These are phyloP conservation scores for Ballota nigra DNA, from an alignment of 257 asterid species.

Conservation along the genomic window DNA sequence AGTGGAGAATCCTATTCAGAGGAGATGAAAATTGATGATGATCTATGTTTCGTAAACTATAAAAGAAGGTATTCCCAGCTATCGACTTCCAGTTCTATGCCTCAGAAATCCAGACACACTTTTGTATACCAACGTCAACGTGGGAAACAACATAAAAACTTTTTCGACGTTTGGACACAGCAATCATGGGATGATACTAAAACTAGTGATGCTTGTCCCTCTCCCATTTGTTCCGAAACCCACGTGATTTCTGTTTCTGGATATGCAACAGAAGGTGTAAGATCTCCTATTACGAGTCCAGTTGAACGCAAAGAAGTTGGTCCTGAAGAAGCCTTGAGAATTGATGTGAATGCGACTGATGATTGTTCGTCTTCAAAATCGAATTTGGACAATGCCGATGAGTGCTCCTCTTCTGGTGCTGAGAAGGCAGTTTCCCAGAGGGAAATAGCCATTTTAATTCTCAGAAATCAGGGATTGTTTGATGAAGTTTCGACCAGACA, in stretches of 20 bases:
- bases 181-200: conserved; percentile 27
- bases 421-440: conserved; percentile 54
- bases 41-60: conserved; percentile 11
- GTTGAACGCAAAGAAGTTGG: conserved; percentile 28
- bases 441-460: conserved; percentile 59
- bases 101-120: conserved; percentile 30
- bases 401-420: conserved; percentile 77
- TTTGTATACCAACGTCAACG: conserved; percentile 50
- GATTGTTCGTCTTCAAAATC: conserved; percentile 71
- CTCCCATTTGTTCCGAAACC: conserved; percentile 49
- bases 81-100: conserved; percentile 41
- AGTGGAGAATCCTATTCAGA: conserved; percentile 25
- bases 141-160: conserved; percentile 28
- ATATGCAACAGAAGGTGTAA: conserved; percentile 33
- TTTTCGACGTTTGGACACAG: conserved; percentile 28
- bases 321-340: conserved; percentile 46
- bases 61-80: conserved; percentile 30
- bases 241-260: conserved; percentile 18
- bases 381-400: conserved; percentile 56
- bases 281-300: conserved; percentile 24
- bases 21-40: conserved; percentile 26
- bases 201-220: conserved; percentile 36
- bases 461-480: conserved; percentile 57
- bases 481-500: conserved; percentile 29
- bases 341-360: conserved; percentile 33